phyloP scores from a whole-genome alignment of 2,329 filamentous ascomycete species.

The Monosporascus sp. region DNA sequence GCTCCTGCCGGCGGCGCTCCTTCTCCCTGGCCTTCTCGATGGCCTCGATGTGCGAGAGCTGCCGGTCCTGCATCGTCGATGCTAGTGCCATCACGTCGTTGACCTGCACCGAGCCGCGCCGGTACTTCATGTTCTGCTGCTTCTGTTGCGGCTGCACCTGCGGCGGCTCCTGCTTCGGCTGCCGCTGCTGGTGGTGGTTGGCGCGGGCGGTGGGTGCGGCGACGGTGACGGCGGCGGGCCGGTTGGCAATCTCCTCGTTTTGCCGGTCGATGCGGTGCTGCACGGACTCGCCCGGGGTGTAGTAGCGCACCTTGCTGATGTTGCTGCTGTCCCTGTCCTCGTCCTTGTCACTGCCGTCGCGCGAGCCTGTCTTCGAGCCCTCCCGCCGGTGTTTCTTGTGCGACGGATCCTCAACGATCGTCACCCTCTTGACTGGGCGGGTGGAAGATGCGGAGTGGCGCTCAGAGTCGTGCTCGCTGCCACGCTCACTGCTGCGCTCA shows the following conservation, averaged over 20 bases:
- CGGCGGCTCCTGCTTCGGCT: not conserved
- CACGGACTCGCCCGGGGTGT: conserved; percentile 5
- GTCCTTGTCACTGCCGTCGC: conserved; percentile 17
- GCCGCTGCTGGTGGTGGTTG: not conserved
- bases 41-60: not conserved
- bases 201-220: conserved; percentile 18
- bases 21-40: not conserved
- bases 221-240: conserved; percentile 23
- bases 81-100: conserved; percentile 7
- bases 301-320: conserved; percentile 13
- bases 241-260: conserved; percentile 37
- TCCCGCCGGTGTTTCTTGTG: conserved; percentile 30
- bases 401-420: conserved; percentile 28
- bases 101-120: conserved; percentile 28
- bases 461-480: conserved; percentile 14
- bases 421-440: conserved; percentile 29
- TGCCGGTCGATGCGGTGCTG: conserved; percentile 32
- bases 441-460: conserved; percentile 13
- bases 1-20: not conserved
- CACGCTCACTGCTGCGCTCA: not conserved
- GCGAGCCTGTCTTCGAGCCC: conserved; percentile 27
- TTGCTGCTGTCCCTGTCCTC: conserved; percentile 24
- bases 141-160: not conserved
- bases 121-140: conserved; percentile 7
- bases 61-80: not conserved